Percentiles rank a stretch among this genome's conserved stretches.
phyloP scores from a whole-genome alignment of 257 asterid genomes.

The Solanum chaucha region DNA sequence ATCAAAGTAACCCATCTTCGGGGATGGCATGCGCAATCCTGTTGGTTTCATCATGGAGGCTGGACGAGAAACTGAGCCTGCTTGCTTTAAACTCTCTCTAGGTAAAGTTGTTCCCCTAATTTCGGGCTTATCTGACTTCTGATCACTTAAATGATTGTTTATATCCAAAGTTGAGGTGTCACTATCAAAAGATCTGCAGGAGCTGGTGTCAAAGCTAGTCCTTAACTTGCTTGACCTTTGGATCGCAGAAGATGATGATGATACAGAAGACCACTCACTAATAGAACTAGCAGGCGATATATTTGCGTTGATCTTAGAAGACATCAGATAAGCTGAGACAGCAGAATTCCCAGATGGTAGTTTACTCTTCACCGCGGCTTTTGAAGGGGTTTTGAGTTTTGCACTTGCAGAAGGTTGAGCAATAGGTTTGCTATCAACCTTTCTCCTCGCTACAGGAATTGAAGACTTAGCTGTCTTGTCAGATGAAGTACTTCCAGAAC shows the following conservation, averaged over 20 bases:
- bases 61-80: constrained; percentile 27
- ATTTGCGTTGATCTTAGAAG: constrained; percentile 49
- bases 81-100: constrained; percentile 25
- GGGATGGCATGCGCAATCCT: constrained; percentile 89
- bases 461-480: constrained; percentile 32
- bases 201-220: constrained; percentile 51
- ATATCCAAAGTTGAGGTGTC: constrained; percentile 18
- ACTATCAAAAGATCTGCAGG: constrained; percentile 41
- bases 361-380: constrained; percentile 32
- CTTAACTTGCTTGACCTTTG: constrained; percentile 40
- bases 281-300: constrained; percentile 90
- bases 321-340: constrained; percentile 37
- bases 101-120: constrained; percentile 18
- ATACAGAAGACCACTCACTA: constrained; percentile 90
- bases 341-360: constrained; percentile 30
- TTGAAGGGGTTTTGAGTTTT: constrained; percentile 42
- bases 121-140: constrained; percentile 21
- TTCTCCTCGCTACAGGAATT: constrained; percentile 39
- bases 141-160: constrained; percentile 19
- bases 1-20: constrained; percentile 87
- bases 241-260: constrained; percentile 66
- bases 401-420: constrained; percentile 35
- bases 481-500: constrained; percentile 42
- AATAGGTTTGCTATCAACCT: constrained; percentile 25
- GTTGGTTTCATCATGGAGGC: constrained; percentile 52